phyloP scores from a whole-genome alignment of 2,329 filamentous ascomycete genomes.

The Beauveria asiatica region DNA sequence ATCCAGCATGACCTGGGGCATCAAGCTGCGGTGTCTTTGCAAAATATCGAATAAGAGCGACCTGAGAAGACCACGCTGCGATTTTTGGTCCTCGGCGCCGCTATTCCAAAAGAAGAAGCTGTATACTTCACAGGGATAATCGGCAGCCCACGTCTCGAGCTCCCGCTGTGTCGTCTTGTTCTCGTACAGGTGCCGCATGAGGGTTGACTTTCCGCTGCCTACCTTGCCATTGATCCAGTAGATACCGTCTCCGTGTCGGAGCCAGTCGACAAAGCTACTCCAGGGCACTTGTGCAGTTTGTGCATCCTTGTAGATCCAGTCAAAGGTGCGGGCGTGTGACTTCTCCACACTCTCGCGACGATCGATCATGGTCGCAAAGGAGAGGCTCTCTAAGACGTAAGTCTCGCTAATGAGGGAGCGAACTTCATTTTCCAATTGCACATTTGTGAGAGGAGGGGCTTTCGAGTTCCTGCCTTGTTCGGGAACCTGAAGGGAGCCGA shows the following conservation, averaged over 20 bases:
- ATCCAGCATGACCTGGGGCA: constrained; percentile 15
- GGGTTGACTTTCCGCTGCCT: constrained; percentile 31
- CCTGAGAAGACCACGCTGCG: constrained; percentile 23
- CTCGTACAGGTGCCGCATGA: constrained; percentile 27
- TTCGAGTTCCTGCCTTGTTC: not conserved
- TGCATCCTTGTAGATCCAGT: constrained; percentile 6
- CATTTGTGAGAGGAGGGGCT: not conserved
- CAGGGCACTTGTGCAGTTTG: not conserved
- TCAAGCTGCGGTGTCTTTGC: constrained; percentile 4
- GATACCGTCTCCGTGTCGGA: constrained; percentile 15
- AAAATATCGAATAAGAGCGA: constrained; percentile 23
- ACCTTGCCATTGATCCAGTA: constrained; percentile 30
- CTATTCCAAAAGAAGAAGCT: constrained; percentile 27
- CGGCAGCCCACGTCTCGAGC: constrained; percentile 21
- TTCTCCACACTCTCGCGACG: constrained; percentile 3
- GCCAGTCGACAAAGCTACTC: constrained; percentile 17
- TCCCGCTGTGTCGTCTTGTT: constrained; percentile 12
- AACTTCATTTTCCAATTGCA: not conserved
- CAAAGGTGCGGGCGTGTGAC: constrained; percentile 5
- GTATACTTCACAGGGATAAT: constrained; percentile 14
- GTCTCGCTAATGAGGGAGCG: not conserved
- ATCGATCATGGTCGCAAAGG: not conserved
- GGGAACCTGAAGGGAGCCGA: not conserved
- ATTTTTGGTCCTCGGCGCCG: constrained; percentile 22
- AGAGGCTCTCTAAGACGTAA: not conserved